phyloP scores from a whole-genome alignment of 768 basidiomycete species.

The Tylopilus sp. region DNA sequence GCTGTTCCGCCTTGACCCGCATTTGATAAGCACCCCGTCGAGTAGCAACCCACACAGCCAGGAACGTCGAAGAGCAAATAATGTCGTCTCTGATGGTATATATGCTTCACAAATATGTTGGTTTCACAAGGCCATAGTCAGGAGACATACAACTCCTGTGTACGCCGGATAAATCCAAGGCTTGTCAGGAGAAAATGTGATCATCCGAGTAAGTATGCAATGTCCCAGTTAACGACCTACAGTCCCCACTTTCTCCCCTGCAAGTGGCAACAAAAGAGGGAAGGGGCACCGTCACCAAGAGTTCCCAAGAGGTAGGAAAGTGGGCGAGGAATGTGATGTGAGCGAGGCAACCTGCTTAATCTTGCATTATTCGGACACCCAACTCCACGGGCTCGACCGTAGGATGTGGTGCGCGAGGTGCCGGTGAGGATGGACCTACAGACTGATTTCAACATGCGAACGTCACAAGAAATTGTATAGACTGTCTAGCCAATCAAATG shows the following conservation, averaged over 20 bases:
- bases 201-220: conserved; percentile 25
- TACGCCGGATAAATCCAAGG: neutral
- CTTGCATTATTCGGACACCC: conserved; percentile 12
- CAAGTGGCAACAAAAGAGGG: conserved; percentile 24
- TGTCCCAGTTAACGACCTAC: conserved; percentile 21
- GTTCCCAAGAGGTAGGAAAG: conserved; percentile 25
- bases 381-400: conserved; percentile 29
- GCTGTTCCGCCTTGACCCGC: conserved; percentile 69
- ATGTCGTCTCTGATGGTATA: neutral
- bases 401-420: conserved; percentile 9
- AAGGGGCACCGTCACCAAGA: conserved; percentile 19
- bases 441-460: conserved; percentile 5
- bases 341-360: conserved; percentile 13
- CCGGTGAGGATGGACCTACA: conserved; percentile 16
- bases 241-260: conserved; percentile 18
- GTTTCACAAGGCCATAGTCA: too few species aligned
- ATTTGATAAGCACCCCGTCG: conserved; percentile 23
- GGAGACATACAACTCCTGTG: too few species aligned
- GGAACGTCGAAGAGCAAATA: conserved; percentile 20
- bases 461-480: neutral
- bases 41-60: conserved; percentile 24
- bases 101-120: too few species aligned
- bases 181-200: neutral
- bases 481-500: conserved; percentile 27
- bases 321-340: conserved; percentile 23